These are phyloP conservation scores for Phlebiopsis gigantea DNA, from an alignment of 768 basidiomycete genomes.

Conservation along the genomic window DNA sequence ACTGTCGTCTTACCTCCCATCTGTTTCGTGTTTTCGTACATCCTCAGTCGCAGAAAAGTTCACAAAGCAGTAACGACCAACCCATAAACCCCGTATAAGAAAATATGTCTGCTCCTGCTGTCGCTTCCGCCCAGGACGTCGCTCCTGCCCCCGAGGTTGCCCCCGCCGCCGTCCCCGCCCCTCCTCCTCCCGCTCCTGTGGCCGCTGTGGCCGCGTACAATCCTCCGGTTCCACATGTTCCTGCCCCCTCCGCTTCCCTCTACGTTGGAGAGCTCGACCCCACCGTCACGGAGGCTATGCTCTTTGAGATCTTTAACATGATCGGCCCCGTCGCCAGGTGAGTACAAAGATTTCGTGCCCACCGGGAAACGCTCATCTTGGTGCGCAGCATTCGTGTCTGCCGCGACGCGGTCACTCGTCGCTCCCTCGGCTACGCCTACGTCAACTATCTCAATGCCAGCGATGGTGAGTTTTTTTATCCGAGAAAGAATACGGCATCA, in stretches of 20 bases:
- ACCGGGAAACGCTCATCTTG: background rate
- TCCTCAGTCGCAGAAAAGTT: constrained; percentile 66
- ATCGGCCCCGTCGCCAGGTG: constrained; percentile 98
- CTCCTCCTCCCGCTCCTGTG: constrained; percentile 39
- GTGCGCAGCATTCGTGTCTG: constrained; percentile 89
- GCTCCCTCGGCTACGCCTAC: constrained; percentile 98
- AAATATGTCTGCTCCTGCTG: constrained; percentile 33
- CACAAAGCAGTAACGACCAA: constrained; percentile 92
- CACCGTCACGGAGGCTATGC: constrained; percentile 98
- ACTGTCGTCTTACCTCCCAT: constrained; percentile 15
- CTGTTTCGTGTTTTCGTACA: constrained; percentile 12
- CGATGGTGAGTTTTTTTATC: constrained; percentile 63
- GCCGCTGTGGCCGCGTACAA: constrained; percentile 52
- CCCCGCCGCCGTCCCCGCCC: constrained; percentile 41
- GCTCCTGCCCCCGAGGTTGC: constrained; percentile 44
- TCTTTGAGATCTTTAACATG: constrained; percentile 99
- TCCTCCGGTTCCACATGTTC: constrained; percentile 44
- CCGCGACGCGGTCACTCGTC: constrained; percentile 98
- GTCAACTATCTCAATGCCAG: constrained; percentile 96
- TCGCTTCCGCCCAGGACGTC: constrained; percentile 27
- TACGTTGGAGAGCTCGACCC: constrained; percentile 99
- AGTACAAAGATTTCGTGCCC: constrained; percentile 20
- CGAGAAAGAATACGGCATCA: constrained; percentile 3
- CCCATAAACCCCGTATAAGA: constrained; percentile 33
- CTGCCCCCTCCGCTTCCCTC: constrained; percentile 84